These are phyloP conservation scores for Pseudocercospora vitis DNA, from an alignment of 2,329 filamentous ascomycete species.

Conservation along the genomic window DNA sequence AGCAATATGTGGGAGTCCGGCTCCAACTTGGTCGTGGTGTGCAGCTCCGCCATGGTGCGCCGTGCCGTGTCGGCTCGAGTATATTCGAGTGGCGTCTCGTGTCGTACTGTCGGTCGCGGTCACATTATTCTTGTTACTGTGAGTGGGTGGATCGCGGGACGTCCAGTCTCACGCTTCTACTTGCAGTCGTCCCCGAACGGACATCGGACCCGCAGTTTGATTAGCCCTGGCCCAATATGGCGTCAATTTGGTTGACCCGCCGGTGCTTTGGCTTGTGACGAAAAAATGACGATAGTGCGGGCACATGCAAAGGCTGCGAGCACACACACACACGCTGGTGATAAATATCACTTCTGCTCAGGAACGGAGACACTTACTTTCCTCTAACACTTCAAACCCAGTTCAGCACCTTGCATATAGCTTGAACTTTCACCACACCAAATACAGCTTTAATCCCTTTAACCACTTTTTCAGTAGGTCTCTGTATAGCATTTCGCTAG, in stretches of 20 bases:
- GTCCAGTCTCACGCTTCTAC: too few species aligned
- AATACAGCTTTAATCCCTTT: not conserved
- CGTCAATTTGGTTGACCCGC: not conserved
- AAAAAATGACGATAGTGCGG: not conserved
- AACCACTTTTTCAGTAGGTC: not conserved
- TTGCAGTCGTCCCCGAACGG: too few species aligned
- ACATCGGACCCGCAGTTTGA: not conserved
- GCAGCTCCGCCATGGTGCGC: constrained; percentile 45
- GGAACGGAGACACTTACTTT: not conserved
- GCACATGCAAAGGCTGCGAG: too few species aligned
- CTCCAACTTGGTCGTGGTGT: constrained; percentile 65
- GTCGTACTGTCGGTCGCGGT: too few species aligned
- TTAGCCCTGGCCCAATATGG: not conserved
- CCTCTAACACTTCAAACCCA: not conserved
- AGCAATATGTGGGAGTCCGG: constrained; percentile 74
- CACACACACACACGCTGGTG: too few species aligned
- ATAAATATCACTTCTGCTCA: not conserved
- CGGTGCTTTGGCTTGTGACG: not conserved
- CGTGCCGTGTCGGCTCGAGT: not conserved
- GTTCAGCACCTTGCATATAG: not conserved
- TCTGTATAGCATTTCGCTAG: constrained; percentile 1
- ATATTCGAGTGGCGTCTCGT: not conserved
- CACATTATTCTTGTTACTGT: too few species aligned
- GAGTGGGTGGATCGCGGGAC: not conserved
- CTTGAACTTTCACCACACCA: not conserved